Evolutionary conservation across 306 rosid species (phyloP).

Genomic region (Phaseolus lunatus): DNA sequence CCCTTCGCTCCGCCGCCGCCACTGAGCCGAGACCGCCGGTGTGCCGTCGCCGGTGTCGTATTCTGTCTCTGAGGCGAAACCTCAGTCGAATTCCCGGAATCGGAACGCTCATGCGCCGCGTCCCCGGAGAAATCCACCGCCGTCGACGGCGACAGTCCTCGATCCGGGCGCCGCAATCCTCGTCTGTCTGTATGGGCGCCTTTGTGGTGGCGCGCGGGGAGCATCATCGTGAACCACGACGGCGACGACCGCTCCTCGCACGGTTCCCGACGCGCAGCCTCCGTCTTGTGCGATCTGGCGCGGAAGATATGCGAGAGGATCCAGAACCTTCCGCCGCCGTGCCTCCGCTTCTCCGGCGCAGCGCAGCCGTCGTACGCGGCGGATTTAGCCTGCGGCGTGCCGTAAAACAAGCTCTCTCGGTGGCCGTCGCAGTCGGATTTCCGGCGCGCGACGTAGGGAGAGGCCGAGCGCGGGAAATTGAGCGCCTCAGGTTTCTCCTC

Average conservation of each 20-base stretch:
- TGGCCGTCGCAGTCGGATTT: constrained; percentile 56
- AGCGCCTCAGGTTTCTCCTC: constrained; percentile 52
- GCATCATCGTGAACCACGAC: constrained; percentile 68
- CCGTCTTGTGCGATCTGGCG: constrained; percentile 59
- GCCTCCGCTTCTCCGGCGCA: constrained; percentile 55
- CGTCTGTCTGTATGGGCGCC: constrained; percentile 50
- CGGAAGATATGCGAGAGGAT: constrained; percentile 52
- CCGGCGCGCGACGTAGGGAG: constrained; percentile 68
- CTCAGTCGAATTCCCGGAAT: constrained; percentile 58
- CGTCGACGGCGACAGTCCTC: background rate
- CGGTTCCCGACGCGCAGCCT: constrained; percentile 41
- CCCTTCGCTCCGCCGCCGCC: constrained; percentile 53
- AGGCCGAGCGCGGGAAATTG: constrained; percentile 73
- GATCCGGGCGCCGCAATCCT: background rate
- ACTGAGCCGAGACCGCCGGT: constrained; percentile 50
- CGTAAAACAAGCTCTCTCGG: constrained; percentile 53
- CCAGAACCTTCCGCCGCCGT: constrained; percentile 59
- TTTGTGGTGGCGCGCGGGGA: constrained; percentile 43
- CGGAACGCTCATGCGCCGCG: constrained; percentile 39
- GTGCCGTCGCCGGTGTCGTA: constrained; percentile 34
- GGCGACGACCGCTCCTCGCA: constrained; percentile 48
- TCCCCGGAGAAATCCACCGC: constrained; percentile 26
- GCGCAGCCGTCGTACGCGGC: constrained; percentile 15
- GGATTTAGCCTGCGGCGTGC: constrained; percentile 66
- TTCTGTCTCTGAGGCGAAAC: constrained; percentile 52